Evolutionary conservation across 2,329 filamentous ascomycete species (phyloP).

Genomic region (Lecanosticta acicola): DNA sequence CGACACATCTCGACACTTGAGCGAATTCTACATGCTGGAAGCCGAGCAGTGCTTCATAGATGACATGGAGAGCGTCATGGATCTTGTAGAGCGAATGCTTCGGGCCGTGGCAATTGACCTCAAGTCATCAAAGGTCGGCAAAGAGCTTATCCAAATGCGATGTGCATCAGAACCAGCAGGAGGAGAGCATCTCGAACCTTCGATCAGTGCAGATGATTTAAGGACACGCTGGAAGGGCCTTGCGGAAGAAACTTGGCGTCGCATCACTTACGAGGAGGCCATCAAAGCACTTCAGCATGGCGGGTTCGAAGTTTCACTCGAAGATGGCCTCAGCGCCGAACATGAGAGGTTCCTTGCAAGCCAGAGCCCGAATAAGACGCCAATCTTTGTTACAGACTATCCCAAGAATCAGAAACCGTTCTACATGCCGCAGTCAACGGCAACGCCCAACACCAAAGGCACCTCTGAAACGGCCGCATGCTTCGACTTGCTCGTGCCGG

Average conservation of each 20-base stretch:
- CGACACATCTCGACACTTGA: conserved; percentile 87
- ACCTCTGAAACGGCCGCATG: conserved; percentile 65
- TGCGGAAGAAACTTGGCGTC: conserved; percentile 67
- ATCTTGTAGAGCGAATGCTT: conserved; percentile 74
- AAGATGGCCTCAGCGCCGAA: conserved; percentile 73
- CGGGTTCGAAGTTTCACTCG: conserved; percentile 51
- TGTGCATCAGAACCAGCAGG: conserved; percentile 35
- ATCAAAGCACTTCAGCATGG: conserved; percentile 60
- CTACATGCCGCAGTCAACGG: conserved; percentile 64
- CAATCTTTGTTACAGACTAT: conserved; percentile 90
- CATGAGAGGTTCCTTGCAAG: conserved; percentile 85
- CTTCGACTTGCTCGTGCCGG: conserved; percentile 83
- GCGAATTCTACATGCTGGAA: conserved; percentile 98
- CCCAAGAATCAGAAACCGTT: conserved; percentile 87
- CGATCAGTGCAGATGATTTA: conserved; percentile 49
- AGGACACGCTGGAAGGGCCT: conserved; percentile 68
- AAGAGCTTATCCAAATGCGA: conserved; percentile 46
- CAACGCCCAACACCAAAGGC: conserved; percentile 11
- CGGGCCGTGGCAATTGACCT: conserved; percentile 50
- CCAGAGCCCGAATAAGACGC: conserved; percentile 56
- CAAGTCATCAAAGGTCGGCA: conserved; percentile 46
- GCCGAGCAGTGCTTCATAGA: conserved; percentile 78
- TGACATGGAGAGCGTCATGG: conserved; percentile 65
- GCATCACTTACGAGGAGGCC: conserved; percentile 76
- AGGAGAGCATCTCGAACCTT: conserved; percentile 24